These are phyloP conservation scores for Kwoniella heveanensis DNA, from an alignment of 768 basidiomycete species.

Conservation along the genomic window DNA sequence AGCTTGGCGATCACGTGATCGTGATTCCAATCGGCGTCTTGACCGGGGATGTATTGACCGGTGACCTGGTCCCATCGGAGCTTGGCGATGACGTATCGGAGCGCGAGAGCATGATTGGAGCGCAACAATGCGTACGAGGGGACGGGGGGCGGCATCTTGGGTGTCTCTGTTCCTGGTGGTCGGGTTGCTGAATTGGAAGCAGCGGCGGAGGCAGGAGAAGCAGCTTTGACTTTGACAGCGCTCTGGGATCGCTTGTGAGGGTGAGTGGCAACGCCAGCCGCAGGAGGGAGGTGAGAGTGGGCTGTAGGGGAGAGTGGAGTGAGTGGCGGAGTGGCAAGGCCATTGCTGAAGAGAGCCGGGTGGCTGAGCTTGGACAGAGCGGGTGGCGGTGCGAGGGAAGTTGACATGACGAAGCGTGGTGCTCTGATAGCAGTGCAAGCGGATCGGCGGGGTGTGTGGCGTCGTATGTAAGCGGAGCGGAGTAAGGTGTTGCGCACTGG, in stretches of 20 bases:
- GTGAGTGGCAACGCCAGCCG: too few species aligned
- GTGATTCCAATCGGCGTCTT: slow-evolving; percentile 41
- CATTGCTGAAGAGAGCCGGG: slow-evolving; percentile 32
- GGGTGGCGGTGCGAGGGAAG: not conserved
- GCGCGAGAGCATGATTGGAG: slow-evolving; percentile 33
- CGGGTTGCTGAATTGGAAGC: too few species aligned
- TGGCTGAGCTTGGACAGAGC: slow-evolving; percentile 25
- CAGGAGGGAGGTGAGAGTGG: slow-evolving; percentile 3
- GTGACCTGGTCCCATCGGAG: slow-evolving; percentile 43
- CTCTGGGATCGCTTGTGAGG: not conserved
- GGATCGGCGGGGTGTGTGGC: too few species aligned
- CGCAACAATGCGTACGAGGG: slow-evolving; percentile 41
- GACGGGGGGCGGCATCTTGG: slow-evolving; percentile 6
- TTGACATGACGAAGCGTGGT: not conserved
- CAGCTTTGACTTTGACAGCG: not conserved
- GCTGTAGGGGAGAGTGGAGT: slow-evolving; percentile 13
- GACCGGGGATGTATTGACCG: slow-evolving; percentile 37
- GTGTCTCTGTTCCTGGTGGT: too few species aligned
- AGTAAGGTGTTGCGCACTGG: too few species aligned
- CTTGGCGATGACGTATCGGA: slow-evolving; percentile 41
- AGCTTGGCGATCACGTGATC: slow-evolving; percentile 37
- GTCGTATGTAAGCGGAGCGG: too few species aligned
- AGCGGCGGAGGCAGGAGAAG: slow-evolving; percentile 5
- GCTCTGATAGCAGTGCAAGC: too few species aligned
- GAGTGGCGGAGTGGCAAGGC: slow-evolving; percentile 35